Percentiles rank a stretch among this genome's conserved stretches.
phyloP scores from a whole-genome alignment of 192 early-diverging fungal species.

The Glomus cerebriforme region DNA sequence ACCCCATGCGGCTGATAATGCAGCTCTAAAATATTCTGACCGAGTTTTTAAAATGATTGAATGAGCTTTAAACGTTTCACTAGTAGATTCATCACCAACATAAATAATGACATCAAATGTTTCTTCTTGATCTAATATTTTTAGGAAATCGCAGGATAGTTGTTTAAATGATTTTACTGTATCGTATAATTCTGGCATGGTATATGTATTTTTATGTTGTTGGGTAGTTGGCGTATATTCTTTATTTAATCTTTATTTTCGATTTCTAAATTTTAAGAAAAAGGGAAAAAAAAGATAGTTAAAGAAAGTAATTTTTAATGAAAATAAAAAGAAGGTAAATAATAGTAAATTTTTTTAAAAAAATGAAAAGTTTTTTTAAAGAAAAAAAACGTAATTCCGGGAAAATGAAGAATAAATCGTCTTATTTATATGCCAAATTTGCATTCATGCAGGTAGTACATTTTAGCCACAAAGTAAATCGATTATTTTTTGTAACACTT shows the following conservation, averaged over 20 bases:
- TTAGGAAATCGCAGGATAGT: conserved; percentile 1
- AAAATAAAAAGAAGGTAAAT: neutral
- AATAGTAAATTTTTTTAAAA: neutral
- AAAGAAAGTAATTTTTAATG: neutral
- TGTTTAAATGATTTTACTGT: conserved; percentile 16
- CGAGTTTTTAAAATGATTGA: conserved; percentile 24
- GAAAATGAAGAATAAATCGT: too few species aligned
- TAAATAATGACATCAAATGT: conserved; percentile 11
- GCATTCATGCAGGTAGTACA: neutral
- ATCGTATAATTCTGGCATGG: conserved; percentile 12
- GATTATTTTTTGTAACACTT: too few species aligned
- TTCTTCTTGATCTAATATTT: conserved; percentile 23
- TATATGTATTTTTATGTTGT: neutral
- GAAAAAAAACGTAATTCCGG: neutral
- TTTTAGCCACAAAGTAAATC: neutral
- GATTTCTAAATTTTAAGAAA: neutral
- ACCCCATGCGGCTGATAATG: conserved; percentile 5
- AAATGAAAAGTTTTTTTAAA: neutral
- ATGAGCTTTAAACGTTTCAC: conserved; percentile 7
- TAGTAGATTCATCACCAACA: neutral
- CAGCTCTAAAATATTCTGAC: conserved; percentile 23
- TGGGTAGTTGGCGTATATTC: neutral
- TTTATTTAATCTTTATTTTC: neutral
- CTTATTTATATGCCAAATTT: neutral
- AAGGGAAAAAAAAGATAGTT: neutral